Evolutionary conservation across 2,329 filamentous ascomycete genomes (phyloP).

Genomic region (Endocalyx cinctus): DNA sequence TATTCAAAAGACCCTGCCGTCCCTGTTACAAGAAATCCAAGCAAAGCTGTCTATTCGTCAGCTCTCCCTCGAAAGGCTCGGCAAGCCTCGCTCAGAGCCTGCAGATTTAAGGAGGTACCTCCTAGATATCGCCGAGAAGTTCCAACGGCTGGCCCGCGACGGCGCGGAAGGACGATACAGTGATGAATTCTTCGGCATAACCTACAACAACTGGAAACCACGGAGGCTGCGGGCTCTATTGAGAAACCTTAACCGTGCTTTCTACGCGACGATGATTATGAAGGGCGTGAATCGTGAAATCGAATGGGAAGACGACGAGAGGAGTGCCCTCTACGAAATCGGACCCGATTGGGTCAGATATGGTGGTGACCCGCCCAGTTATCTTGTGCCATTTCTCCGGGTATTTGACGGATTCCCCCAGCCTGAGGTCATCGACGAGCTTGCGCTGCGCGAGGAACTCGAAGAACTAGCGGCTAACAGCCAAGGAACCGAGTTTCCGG

Average conservation of each 20-base stretch:
- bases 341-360: neutral
- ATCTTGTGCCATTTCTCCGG: too few species aligned
- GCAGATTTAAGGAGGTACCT: too few species aligned
- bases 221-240: slow-evolving; percentile 2
- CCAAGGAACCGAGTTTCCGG: slow-evolving; percentile 9
- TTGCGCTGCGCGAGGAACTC: slow-evolving; percentile 2
- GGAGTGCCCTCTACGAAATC: neutral
- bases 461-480: slow-evolving; percentile 8
- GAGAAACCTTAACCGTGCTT: slow-evolving; percentile 4
- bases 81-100: too few species aligned
- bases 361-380: too few species aligned
- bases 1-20: slow-evolving; percentile 28
- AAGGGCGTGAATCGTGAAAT: slow-evolving; percentile 5
- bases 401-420: too few species aligned
- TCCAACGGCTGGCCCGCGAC: slow-evolving; percentile 3
- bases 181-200: slow-evolving; percentile 3
- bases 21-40: slow-evolving; percentile 2
- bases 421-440: neutral
- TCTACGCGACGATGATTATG: slow-evolving; percentile 3
- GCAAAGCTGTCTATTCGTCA: slow-evolving; percentile 1
- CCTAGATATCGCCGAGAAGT: slow-evolving; percentile 4
- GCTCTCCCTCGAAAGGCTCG: slow-evolving; percentile 1
- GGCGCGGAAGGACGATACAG: slow-evolving; percentile 3
- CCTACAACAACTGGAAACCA: neutral
- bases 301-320: neutral